Base-by-base conservation (phyloP, 176 grass and related monocot species). In the Stipa capillata region DNA sequence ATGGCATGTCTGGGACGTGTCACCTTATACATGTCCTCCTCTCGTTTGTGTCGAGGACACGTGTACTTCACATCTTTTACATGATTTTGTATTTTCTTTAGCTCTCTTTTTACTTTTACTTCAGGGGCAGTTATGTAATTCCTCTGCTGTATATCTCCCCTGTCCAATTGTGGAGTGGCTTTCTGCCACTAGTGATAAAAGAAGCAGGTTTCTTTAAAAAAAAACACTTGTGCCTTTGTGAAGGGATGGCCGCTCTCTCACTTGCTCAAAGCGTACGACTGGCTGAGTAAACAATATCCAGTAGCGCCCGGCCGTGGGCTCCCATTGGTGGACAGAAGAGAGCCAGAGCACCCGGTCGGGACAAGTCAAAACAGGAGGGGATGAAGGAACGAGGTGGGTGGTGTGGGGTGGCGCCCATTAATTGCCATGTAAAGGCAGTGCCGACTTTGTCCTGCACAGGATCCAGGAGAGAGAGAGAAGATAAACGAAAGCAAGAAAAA, bases 381-480 rank as follows among this genome's bases (percentile, higher is more conserved):
- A 35, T 16, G 21, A 25, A 29, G 16, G 13, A 49, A 23, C 9
- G 33, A 55, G 74, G 56, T 28, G 82, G 62, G 56, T 88, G 81
- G 59, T 23, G 66, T 61, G 20, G 42, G 53, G 73, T 79, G 74
- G 74, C 57, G 74, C 65, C 53, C 86, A 74, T 88, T 79, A 66
- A 87, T 82, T 59, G 51, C 24, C 53, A 14, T 50, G 83, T 20
- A 64, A 78, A 51, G 83, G 43, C 54, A 29, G 42, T 70, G 82
- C 74, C 65, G 65, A 79, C 65, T 79, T 79, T 72, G 83, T 72
- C 65, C 74, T 50, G 41, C 65, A 32, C 59, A 4, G 17, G 53
- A 57, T 33, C 23, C 40, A 44, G 5, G 73, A 16, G 45, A 4
- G 58, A 29, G 69, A 25, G 57, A 20, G 37, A 37, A 15, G 18